Base-by-base conservation (phyloP, 2,329 filamentous ascomycete genomes). In the Cladosporium cucumerinum region DNA sequence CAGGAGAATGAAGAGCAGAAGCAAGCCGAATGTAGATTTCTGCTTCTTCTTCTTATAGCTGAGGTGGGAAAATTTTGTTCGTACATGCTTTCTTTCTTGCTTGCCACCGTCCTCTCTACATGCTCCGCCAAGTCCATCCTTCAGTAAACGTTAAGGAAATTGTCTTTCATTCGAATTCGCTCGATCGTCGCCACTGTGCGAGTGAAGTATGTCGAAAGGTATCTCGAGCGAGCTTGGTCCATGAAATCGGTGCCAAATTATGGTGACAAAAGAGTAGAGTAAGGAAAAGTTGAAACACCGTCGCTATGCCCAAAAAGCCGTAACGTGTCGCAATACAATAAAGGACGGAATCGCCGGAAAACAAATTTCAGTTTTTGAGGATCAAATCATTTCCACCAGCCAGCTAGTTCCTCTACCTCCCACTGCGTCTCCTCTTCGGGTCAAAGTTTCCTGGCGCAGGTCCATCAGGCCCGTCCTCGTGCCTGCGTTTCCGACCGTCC, bases 401-500 rank as follows among this genome's bases (percentile, higher is more conserved):
- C 39, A 46, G 2, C n/a, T 23, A n/a, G 39, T 21, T 21, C 39
- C 21, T 28, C 39, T 65, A 65, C 28, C 63, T 52, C 36, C 63
- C 63, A 23, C 63, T 65, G 8, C 63, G 28, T 11, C 63, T 60
- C 32, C 63, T 57, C 21, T 65, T 65, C 14, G 63, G n/a, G 8
- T 61, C 57, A 6, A 32, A 43, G 11, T 23, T 23, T 8, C 54
- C 54, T 34, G 54, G 30, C 3, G 43, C 46, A 4, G 36, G 36
- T 4, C 34, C 51, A 12, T 30, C 39, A 26, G 65, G 66, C 25
- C 55, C 58, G 8, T 74, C 73, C 25, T 75, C 73, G 51, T 72
- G 72, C 58, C 71, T 66, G 12, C 72, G 69, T 68, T 75, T 75
- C 51, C 73, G 68, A 14, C 65, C 69, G 60, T 68, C 68, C 18